Conservation (phyloP, 495 filamentous ascomycete genomes). For the Clohesyomyces aquaticus region DNA sequence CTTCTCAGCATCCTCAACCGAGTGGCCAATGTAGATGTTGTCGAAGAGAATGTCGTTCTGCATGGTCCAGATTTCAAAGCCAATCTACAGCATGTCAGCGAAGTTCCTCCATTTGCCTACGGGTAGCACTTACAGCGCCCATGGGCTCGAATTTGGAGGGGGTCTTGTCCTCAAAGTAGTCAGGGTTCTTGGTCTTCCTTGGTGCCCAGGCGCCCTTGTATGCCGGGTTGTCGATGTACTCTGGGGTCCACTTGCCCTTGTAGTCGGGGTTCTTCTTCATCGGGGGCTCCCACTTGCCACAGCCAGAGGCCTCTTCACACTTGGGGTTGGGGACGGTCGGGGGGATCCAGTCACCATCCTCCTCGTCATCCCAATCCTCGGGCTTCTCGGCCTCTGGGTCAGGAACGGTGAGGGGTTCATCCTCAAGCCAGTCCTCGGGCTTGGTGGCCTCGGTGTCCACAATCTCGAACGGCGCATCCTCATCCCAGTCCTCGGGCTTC, state of each 20-base stretch:
- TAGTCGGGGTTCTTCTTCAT: slow-evolving; percentile 95
- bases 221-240: slow-evolving; percentile 94
- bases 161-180: slow-evolving; percentile 97
- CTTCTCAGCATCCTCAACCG: slow-evolving; percentile 87
- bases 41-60: slow-evolving; percentile 98
- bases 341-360: slow-evolving; percentile 97
- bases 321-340: slow-evolving; percentile 95
- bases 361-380: slow-evolving; percentile 99
- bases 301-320: slow-evolving; percentile 91
- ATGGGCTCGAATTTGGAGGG: slow-evolving; percentile 97
- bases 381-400: slow-evolving; percentile 99
- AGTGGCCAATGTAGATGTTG: slow-evolving; percentile 99
- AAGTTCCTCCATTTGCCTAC: neutral
- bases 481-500: slow-evolving; percentile 99
- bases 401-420: slow-evolving; percentile 81
- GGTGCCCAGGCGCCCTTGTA: slow-evolving; percentile 98
- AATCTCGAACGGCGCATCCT: slow-evolving; percentile 96
- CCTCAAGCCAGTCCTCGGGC: slow-evolving; percentile 95
- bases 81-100: slow-evolving; percentile 62
- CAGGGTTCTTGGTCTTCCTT: slow-evolving; percentile 94
- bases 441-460: slow-evolving; percentile 88
- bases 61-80: slow-evolving; percentile 99
- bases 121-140: slow-evolving; percentile 73
- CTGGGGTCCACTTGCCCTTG: slow-evolving; percentile 98
- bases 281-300: slow-evolving; percentile 89